phyloP scores from a whole-genome alignment of 805 yeast species.

The Ogataea minuta region DNA sequence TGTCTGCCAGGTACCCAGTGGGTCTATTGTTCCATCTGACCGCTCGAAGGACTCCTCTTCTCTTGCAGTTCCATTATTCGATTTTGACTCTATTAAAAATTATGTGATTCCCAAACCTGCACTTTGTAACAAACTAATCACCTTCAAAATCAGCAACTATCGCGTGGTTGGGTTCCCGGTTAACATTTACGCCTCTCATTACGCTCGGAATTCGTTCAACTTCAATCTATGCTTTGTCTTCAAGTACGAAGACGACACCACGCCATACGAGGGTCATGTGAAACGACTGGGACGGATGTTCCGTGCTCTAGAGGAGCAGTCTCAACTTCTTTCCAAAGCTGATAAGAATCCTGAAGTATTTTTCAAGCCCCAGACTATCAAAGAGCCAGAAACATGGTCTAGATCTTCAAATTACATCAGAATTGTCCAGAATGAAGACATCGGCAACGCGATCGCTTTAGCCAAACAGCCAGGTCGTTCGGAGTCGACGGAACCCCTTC shows the following conservation, averaged over 20 bases:
- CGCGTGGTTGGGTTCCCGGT: constrained; percentile 88
- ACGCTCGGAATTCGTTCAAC: constrained; percentile 87
- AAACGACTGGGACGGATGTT: constrained; percentile 85
- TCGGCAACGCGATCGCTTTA: constrained; percentile 25
- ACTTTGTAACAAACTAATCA: constrained; percentile 76
- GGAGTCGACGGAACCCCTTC: constrained; percentile 20
- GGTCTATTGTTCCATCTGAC: constrained; percentile 48
- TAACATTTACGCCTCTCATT: constrained; percentile 65
- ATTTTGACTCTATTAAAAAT: constrained; percentile 84
- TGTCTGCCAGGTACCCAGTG: constrained; percentile 84
- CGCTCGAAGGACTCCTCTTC: constrained; percentile 36
- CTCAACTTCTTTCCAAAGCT: constrained; percentile 62
- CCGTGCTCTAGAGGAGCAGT: constrained; percentile 86
- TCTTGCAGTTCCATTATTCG: constrained; percentile 48
- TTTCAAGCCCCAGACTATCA: constrained; percentile 30
- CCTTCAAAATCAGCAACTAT: constrained; percentile 67
- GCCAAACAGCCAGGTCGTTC: constrained; percentile 25
- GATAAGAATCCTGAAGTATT: constrained; percentile 44
- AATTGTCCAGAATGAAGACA: constrained; percentile 31
- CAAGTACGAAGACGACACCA: constrained; percentile 73
- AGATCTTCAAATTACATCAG: constrained; percentile 30
- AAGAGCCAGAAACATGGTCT: constrained; percentile 13
- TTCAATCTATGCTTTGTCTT: constrained; percentile 94
- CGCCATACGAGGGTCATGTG: constrained; percentile 84
- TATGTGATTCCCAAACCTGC: constrained; percentile 93